Evolutionary conservation across 2,329 filamentous ascomycete species (phyloP).

Genomic region (Bipolaris oryzae): DNA sequence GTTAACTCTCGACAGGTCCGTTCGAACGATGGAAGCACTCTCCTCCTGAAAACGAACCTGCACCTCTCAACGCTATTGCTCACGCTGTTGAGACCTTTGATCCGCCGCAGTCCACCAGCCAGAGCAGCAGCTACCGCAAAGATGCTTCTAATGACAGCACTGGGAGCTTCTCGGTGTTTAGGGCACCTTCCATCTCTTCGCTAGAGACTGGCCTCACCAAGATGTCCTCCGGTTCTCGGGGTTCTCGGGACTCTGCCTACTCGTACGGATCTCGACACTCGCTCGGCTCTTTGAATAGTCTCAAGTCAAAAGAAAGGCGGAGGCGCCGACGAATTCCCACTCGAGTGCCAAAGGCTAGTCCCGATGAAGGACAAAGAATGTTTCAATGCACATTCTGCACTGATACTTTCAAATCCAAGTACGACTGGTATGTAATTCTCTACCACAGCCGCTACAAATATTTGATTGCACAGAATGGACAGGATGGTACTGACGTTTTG

Average conservation of each 20-base stretch:
- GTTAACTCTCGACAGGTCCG: constrained; percentile 61
- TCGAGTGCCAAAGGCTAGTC: constrained; percentile 38
- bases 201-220: constrained; percentile 57
- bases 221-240: constrained; percentile 60
- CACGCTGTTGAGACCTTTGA: constrained; percentile 59
- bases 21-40: constrained; percentile 73
- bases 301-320: constrained; percentile 61
- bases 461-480: too few relatives aligned
- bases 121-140: constrained; percentile 53
- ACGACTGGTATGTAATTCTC: constrained; percentile 42
- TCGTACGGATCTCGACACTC: constrained; percentile 64
- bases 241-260: constrained; percentile 62
- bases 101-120: constrained; percentile 37
- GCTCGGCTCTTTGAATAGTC: constrained; percentile 61
- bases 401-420: constrained; percentile 49
- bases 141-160: constrained; percentile 57
- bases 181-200: constrained; percentile 60
- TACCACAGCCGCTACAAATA: neutral
- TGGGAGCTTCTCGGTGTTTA: constrained; percentile 57
- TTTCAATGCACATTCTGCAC: constrained; percentile 51
- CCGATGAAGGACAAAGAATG: constrained; percentile 29
- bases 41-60: constrained; percentile 72
- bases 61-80: constrained; percentile 67
- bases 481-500: constrained; percentile 22
- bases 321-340: constrained; percentile 59